phyloP scores from a whole-genome alignment of 2,329 filamentous ascomycete species.

The Hymenoscyphus linearis region DNA sequence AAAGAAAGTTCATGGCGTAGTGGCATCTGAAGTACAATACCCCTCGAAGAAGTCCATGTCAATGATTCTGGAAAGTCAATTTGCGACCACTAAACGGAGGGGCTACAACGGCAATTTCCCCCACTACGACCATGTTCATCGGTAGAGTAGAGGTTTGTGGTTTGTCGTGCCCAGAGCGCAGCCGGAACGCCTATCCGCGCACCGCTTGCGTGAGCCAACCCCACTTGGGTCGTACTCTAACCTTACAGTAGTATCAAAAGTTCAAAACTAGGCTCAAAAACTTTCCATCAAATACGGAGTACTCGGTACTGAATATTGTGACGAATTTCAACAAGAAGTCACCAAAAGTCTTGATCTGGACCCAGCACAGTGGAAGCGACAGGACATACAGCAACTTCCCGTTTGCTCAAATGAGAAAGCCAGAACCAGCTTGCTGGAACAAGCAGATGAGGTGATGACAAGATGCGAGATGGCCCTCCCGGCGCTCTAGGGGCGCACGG shows the following conservation, averaged over 20 bases:
- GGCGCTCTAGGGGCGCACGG: background rate
- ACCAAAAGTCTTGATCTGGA: background rate
- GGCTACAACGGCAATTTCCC: background rate
- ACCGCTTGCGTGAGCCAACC: background rate
- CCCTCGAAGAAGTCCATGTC: too few relatives aligned
- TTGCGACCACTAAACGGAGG: too few relatives aligned
- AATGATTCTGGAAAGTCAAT: too few relatives aligned
- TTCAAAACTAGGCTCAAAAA: too few relatives aligned
- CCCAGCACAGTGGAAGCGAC: background rate
- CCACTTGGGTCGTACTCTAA: background rate
- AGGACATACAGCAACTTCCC: background rate
- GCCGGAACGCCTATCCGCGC: background rate
- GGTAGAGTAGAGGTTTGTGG: background rate
- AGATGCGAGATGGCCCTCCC: background rate
- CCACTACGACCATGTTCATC: background rate
- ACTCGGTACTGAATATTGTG: background rate
- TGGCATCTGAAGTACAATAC: too few relatives aligned
- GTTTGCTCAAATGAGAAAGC: background rate
- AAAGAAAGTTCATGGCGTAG: too few relatives aligned
- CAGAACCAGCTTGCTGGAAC: background rate
- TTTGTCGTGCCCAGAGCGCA: background rate
- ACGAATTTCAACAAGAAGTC: background rate
- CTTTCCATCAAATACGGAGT: too few relatives aligned
- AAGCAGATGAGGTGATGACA: background rate
- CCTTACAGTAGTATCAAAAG: too few relatives aligned